Conservation (phyloP, 2,329 filamentous ascomycete genomes). For the Knoxdaviesia proteae region DNA sequence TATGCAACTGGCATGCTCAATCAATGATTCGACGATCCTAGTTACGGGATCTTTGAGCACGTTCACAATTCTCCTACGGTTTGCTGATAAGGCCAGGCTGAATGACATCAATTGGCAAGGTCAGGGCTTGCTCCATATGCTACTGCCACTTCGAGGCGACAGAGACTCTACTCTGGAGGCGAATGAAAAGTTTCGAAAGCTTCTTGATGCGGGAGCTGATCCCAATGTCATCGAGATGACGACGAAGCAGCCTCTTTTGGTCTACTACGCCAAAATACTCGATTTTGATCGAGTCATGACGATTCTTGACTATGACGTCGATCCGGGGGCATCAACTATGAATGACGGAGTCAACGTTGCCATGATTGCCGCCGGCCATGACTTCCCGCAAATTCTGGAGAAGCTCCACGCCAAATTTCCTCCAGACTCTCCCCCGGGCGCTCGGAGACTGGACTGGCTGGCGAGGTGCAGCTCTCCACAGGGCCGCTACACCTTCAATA, state of each 20-base stretch:
- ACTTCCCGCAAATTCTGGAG: background rate
- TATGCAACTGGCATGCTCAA: too few relatives aligned
- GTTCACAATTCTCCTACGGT: too few relatives aligned
- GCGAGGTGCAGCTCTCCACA: background rate
- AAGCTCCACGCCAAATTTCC: conserved; percentile 1
- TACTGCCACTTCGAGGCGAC: too few relatives aligned
- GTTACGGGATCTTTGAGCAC: too few relatives aligned
- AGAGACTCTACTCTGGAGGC: too few relatives aligned
- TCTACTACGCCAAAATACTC: conserved; percentile 1
- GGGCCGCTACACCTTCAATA: conserved; percentile 1
- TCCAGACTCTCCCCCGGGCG: background rate
- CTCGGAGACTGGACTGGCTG: background rate
- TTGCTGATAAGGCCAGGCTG: too few relatives aligned
- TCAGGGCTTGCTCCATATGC: too few relatives aligned
- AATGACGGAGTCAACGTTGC: conserved; percentile 2
- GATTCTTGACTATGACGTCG: conserved; percentile 1
- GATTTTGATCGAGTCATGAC: background rate
- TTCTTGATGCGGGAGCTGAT: background rate
- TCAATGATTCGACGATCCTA: too few relatives aligned
- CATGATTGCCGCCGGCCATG: conserved; percentile 1
- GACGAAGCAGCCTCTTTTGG: conserved; percentile 3
- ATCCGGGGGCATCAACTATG: conserved; percentile 1
- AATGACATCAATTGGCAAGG: too few relatives aligned
- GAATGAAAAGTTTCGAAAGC: background rate
- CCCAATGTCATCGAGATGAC: conserved; percentile 1